Evolutionary conservation across 2,329 filamentous ascomycete species (phyloP), one percentile per base, ranked within the genome.

Genomic region (Stenocarpella maydis): DNA sequence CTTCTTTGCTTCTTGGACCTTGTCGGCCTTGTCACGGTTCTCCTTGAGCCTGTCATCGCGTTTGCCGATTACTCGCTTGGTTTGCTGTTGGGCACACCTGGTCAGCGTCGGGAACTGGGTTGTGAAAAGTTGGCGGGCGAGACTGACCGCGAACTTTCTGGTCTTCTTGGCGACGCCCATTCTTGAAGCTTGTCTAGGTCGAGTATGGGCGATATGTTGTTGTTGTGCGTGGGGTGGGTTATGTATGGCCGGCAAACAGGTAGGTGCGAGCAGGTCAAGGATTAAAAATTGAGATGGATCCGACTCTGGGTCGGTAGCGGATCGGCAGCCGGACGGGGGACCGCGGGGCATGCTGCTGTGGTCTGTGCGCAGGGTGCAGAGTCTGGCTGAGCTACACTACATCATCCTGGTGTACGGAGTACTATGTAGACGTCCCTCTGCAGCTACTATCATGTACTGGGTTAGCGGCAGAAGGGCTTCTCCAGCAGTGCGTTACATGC

Each of bases 81-180:
- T 90, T 81, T 88, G 74, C 19, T 37, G 66, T 71, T 45, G 71
- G 68, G 50, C 41, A 50, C 17, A 34, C 53, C 21, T 58, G 55
- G 41, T 45, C 37, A 54, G 63, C 12, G 28, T 21, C 39, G 43
- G 19, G 26, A 24, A 37, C 17, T 58, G 31, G 28, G 9, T 39
- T 6, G 67, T 65, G 64, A n/a, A n/a, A n/a, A 63, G 64, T 41
- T 41, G 21, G 39, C 24, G 14, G 61, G 60, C 12, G 55, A 19
- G 8, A 68, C 69, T 45, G 15, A 70, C 69, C 9, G 90, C 95
- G 80, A 97, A 98, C 84, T 98, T 98, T 84, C 95, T 90, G 65
- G 93, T 97, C 80, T 91, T 93, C 85, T 97, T 97, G 72, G 91
- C 89, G 74, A 94, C 89, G 82, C 94, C 95, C 95, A 98, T 98